Conservation (phyloP, 1,139 yeast species). For the Blastobotrys proliferans region DNA sequence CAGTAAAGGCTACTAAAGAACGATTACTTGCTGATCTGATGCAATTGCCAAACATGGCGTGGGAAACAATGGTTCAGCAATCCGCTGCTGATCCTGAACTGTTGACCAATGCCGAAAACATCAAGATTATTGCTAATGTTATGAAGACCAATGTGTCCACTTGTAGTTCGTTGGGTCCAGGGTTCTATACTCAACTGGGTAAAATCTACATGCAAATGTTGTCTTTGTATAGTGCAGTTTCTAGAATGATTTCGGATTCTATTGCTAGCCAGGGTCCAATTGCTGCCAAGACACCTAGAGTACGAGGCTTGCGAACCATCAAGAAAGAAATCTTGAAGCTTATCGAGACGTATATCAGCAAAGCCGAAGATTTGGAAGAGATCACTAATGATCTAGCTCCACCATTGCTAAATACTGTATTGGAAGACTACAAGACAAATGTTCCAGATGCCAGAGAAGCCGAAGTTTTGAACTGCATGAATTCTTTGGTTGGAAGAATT, state of each 20-base stretch:
- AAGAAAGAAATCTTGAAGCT: constrained; percentile 90
- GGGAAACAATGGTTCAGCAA: constrained; percentile 84
- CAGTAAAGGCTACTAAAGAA: constrained; percentile 58
- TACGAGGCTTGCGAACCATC: constrained; percentile 90
- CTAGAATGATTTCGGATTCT: constrained; percentile 78
- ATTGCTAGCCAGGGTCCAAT: constrained; percentile 77
- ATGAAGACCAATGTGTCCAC: constrained; percentile 93
- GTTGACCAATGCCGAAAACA: constrained; percentile 78
- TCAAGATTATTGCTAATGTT: constrained; percentile 87
- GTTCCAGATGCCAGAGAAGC: constrained; percentile 98
- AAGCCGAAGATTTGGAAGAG: constrained; percentile 82
- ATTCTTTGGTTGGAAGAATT: constrained; percentile 81
- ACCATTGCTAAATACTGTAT: constrained; percentile 77
- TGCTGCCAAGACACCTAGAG: constrained; percentile 93
- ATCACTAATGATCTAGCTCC: constrained; percentile 80
- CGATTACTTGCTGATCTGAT: constrained; percentile 72
- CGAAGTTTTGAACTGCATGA: constrained; percentile 91
- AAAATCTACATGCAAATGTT: constrained; percentile 86
- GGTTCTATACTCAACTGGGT: constrained; percentile 84
- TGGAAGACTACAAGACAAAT: constrained; percentile 82
- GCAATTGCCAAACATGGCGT: constrained; percentile 90
- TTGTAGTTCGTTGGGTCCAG: constrained; percentile 89
- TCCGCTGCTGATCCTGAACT: constrained; percentile 87
- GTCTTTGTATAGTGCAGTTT: constrained; percentile 82
- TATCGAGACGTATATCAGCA: constrained; percentile 82